Conservation (phyloP, 2,329 filamentous ascomycete species). For the Sclerotiophoma versabilis region DNA sequence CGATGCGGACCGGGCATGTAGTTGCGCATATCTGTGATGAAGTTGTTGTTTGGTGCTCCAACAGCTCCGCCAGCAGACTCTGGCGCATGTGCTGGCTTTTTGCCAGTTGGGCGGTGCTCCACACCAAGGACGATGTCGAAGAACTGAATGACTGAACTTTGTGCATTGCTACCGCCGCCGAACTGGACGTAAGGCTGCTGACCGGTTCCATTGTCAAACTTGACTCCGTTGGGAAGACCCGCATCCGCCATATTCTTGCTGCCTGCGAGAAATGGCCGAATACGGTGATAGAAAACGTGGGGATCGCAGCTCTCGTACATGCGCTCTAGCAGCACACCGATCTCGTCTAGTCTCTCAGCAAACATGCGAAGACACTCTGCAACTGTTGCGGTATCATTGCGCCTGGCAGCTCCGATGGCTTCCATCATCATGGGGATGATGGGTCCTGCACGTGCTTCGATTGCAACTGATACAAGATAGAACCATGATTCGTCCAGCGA, state of each 20-base stretch:
- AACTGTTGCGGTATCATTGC: conserved; percentile 73
- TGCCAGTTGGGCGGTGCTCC: conserved; percentile 87
- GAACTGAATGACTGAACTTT: conserved; percentile 96
- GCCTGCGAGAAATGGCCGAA: conserved; percentile 93
- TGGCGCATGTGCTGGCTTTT: conserved; percentile 57
- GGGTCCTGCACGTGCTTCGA: conserved; percentile 88
- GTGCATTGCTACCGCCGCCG: conserved; percentile 93
- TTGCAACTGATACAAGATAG: conserved; percentile 92
- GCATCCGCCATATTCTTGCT: conserved; percentile 98
- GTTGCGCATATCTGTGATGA: conserved; percentile 93
- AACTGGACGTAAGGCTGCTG: conserved; percentile 78
- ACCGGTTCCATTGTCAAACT: conserved; percentile 82
- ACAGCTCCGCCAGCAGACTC: too few relatives aligned
- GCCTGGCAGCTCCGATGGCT: conserved; percentile 81
- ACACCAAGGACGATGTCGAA: conserved; percentile 92
- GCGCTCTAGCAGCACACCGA: conserved; percentile 77
- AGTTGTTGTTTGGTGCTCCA: conserved; percentile 74
- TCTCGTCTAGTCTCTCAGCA: conserved; percentile 86
- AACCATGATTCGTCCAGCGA: conserved; percentile 99
- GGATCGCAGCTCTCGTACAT: conserved; percentile 98
- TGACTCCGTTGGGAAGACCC: conserved; percentile 83
- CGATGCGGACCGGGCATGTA: conserved; percentile 97
- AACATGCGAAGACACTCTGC: conserved; percentile 79
- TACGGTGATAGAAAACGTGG: conserved; percentile 92
- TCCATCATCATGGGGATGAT: conserved; percentile 88